Evolutionary conservation across 495 filamentous ascomycete species (phyloP), one percentile per base, ranked within the genome.

Genomic region (Polyplosphaeria fusca): DNA sequence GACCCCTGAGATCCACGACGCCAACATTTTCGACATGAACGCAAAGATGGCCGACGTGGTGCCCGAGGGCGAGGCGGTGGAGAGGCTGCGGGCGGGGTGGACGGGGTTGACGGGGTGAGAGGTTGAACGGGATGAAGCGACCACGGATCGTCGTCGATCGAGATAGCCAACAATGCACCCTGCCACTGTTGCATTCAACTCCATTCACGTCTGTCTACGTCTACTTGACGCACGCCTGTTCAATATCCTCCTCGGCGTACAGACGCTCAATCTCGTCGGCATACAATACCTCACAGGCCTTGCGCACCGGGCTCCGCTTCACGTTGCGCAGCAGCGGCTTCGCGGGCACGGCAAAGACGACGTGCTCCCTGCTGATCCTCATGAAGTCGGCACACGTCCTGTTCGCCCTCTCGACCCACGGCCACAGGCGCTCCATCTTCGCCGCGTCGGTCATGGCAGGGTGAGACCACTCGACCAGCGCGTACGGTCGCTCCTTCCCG

Each of bases 21-120:
- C 67, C 3, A 73, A 69, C 44, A 47, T 72, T 18, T 68, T 70
- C 54, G 71, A 73, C 47, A 58, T 73, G 47, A 63, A 70, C 45
- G 67, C 67, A 4, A 72, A 71, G 48, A 71, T 70, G 52, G 71
- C 68, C 14, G 71, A 72, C 52, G 68, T 73, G 12, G 67, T 73
- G 19, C 40, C 52, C 2, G 69, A 70, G 40, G 58, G 61, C 7
- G 70, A 71, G 39, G 71, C 71, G 2, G 44, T 69, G 18, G 57
- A 66, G 49, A 58, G 65, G 22, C 54, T 73, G 30, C 62, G 57
- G 49, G 55, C 53, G 45, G 69, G 68, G 11, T 73, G 71, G 70
- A 25, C n/a, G n/a, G n/a, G n/a, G n/a, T n/a, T n/a, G n/a, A n/a
- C n/a, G n/a, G n/a, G n/a, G n/a, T n/a, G n/a, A n/a, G n/a, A n/a